Base-by-base conservation (phyloP, 306 rosid species). In the Trifolium dubium region DNA sequence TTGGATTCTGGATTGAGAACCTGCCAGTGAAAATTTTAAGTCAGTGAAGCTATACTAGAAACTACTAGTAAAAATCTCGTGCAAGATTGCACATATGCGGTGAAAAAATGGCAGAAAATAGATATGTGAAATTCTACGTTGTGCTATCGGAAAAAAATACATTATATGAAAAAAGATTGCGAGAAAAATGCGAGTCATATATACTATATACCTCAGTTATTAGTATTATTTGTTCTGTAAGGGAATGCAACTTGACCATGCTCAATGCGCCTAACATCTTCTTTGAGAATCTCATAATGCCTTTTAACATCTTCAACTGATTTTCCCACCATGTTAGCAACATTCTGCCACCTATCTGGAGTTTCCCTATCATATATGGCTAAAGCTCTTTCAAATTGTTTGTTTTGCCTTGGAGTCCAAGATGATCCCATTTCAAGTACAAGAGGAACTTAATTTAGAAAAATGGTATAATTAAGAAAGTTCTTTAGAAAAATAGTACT, bases 331-430 rank as follows among this genome's bases (percentile, higher is more conserved):
- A 79, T 85, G 68, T 67, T 79, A 6, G 96, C 97, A 63, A 92
- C 80, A 77, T 92, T 89, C 71, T 85, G 96, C 96, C 97, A 92
- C 79, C 92, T 86, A 68, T 92, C 96, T 0, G 92, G 88, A 19
- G 92, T 85, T 50, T 92, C 93, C 79, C 72, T 85, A 19, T 92
- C 90, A 64, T 80, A 86, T 47, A 69, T 62, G 35, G 97, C 96
- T 30, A 89, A 83, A 15, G 97, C 96, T 41, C 69, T 85, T 32
- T 89, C 97, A 39, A 92, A 89, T 44, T 54, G 77, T 66, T 92
- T 92, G 89, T 92, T 86, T 61, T 92, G 89, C 79, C 80, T 76
- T 19, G 81, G 73, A 3, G 92, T 91, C 97, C 97, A 91, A 6
- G 95, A 77, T 72, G 95, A 81, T 30, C 87, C 88, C 97, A 91